These are phyloP conservation scores for Talaromyces stipitatus DNA, from an alignment of 495 filamentous ascomycete species.

Conservation along the genomic window DNA sequence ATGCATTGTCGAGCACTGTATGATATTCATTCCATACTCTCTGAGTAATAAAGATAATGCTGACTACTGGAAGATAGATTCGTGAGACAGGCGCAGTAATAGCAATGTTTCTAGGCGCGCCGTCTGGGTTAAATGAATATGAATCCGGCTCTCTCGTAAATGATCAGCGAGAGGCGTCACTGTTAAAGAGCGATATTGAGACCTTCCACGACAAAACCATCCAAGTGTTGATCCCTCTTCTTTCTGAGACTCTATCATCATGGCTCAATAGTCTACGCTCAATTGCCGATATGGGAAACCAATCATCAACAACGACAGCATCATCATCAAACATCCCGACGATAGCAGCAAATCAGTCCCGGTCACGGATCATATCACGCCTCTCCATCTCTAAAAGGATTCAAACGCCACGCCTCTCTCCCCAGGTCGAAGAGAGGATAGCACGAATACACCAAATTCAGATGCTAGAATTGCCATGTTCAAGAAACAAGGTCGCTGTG, in stretches of 20 bases:
- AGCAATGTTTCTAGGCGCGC: slow-evolving; percentile 31
- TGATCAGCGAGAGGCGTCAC: slow-evolving; percentile 15
- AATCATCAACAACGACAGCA: neutral
- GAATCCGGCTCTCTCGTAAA: slow-evolving; percentile 10
- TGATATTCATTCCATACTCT: slow-evolving; percentile 16
- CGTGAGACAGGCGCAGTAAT: slow-evolving; percentile 30
- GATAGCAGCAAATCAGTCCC: slow-evolving; percentile 11
- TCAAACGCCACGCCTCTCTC: slow-evolving; percentile 17
- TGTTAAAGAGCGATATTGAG: slow-evolving; percentile 30
- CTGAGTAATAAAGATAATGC: neutral
- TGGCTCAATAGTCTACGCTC: slow-evolving; percentile 22
- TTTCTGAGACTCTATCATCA: slow-evolving; percentile 21
- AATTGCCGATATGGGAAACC: slow-evolving; percentile 13
- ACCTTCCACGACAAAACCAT: slow-evolving; percentile 26
- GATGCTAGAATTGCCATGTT: slow-evolving; percentile 24
- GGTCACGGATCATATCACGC: slow-evolving; percentile 11
- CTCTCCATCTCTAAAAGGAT: slow-evolving; percentile 12
- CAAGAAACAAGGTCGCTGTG: slow-evolving; percentile 28
- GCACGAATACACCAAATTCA: slow-evolving; percentile 20
- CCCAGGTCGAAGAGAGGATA: slow-evolving; percentile 20
- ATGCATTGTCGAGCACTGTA: slow-evolving; percentile 26
- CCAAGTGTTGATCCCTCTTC: slow-evolving; percentile 15
- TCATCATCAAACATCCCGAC: neutral
- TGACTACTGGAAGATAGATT: slow-evolving; percentile 13
- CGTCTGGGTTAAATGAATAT: slow-evolving; percentile 16